These are phyloP conservation scores for Zymoseptoria tritici DNA, from an alignment of 2,329 filamentous ascomycete species.

Conservation along the genomic window DNA sequence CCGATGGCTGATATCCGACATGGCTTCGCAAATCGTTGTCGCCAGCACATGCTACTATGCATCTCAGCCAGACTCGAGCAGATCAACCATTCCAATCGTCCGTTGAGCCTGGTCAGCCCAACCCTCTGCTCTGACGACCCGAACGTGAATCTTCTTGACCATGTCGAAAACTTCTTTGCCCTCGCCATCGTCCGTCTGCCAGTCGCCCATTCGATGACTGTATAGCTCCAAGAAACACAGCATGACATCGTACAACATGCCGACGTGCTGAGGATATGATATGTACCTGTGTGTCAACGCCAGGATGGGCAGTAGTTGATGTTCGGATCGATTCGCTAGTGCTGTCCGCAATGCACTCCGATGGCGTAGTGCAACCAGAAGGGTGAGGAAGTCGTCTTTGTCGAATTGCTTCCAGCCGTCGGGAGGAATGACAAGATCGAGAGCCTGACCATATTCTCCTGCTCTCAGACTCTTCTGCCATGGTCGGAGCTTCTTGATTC, in stretches of 20 bases:
- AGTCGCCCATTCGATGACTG: conserved; percentile 60
- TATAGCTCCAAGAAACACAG: conserved; percentile 83
- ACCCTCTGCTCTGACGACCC: conserved; percentile 71
- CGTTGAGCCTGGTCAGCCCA: conserved; percentile 74
- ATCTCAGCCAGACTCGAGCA: conserved; percentile 51
- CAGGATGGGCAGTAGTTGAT: conserved; percentile 71
- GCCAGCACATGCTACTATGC: background rate
- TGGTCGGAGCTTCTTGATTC: conserved; percentile 55
- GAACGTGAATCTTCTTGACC: conserved; percentile 58
- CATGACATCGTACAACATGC: conserved; percentile 73
- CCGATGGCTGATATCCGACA: background rate
- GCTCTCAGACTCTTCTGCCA: conserved; percentile 81
- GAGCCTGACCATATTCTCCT: conserved; percentile 65
- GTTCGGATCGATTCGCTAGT: conserved; percentile 72
- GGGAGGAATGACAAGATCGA: conserved; percentile 64
- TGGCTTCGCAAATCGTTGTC: background rate
- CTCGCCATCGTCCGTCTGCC: conserved; percentile 23
- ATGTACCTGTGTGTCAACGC: conserved; percentile 77
- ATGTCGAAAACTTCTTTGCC: conserved; percentile 44
- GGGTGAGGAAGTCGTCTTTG: conserved; percentile 53
- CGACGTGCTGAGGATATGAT: conserved; percentile 71
- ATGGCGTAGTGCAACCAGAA: conserved; percentile 78
- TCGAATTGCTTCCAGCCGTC: conserved; percentile 14
- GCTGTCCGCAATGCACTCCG: conserved; percentile 76
- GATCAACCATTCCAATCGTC: conserved; percentile 82